A percentile compares a stretch with the other conserved stretches of the same genome.
Conservation (phyloP, 129 eudicot species). For the Dittrichia graveolens region DNA sequence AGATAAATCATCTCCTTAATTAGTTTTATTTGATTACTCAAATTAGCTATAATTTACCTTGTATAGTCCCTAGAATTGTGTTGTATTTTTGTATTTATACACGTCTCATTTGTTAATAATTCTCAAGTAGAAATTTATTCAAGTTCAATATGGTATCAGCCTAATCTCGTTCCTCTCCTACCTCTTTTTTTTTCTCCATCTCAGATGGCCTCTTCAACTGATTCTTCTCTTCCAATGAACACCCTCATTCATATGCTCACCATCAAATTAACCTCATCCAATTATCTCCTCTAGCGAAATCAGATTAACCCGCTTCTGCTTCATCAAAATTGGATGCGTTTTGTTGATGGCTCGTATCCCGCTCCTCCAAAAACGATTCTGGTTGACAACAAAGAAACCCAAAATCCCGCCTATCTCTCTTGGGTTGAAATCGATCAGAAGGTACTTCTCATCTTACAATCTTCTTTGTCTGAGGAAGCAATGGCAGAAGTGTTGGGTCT, state of each 20-base stretch:
- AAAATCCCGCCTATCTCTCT: not conserved
- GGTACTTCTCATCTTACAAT: not conserved
- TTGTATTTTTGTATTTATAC: no score
- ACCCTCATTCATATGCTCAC: constrained; percentile 8
- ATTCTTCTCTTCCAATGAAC: not conserved
- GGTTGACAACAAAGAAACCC: not conserved
- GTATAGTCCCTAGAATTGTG: no score
- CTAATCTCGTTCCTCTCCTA: not conserved
- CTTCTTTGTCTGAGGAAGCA: not conserved
- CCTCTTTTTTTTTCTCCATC: no score
- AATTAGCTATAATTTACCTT: no score
- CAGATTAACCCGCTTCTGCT: not conserved
- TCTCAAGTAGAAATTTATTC: no score
- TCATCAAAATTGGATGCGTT: not conserved
- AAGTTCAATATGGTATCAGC: not conserved
- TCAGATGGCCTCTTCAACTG: not conserved
- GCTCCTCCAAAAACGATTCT: not conserved
- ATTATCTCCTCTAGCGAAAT: constrained; percentile 5
- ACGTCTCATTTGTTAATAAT: no score
- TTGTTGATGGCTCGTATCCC: not conserved
- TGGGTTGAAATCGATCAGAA: not conserved
- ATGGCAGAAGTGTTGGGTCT: not conserved
- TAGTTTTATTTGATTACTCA: no score
- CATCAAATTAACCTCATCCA: constrained; percentile 11
- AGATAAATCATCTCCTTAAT: no score